Evolutionary conservation across 805 yeast species (phyloP).

Genomic region (Candida ovalis): DNA sequence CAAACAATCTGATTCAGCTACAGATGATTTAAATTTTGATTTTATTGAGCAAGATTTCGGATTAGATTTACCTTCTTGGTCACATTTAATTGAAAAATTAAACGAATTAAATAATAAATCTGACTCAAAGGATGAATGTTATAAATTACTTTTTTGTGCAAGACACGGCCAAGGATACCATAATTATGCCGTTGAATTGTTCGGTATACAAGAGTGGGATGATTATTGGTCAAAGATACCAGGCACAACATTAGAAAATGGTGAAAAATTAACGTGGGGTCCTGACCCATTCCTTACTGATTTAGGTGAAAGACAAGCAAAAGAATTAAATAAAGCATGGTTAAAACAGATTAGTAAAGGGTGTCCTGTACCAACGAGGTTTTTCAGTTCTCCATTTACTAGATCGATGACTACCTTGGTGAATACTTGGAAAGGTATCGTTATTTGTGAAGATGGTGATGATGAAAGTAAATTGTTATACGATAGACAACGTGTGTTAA

Average conservation of each 20-base stretch:
- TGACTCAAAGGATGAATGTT: conserved; percentile 35
- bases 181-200: conserved; percentile 49
- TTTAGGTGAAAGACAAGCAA: conserved; percentile 54
- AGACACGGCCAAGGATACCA: conserved; percentile 74
- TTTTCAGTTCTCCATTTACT: conserved; percentile 61
- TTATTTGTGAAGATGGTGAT: conserved; percentile 25
- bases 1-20: conserved; percentile 39
- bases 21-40: conserved; percentile 46
- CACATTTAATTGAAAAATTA: conserved; percentile 31
- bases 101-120: conserved; percentile 34
- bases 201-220: conserved; percentile 58
- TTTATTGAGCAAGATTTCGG: conserved; percentile 44
- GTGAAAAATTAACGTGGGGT: conserved; percentile 46
- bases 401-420: conserved; percentile 56
- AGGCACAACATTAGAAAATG: conserved; percentile 41
- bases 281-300: conserved; percentile 61
- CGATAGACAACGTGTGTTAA: conserved; percentile 22
- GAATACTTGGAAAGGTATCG: conserved; percentile 45
- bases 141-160: conserved; percentile 50
- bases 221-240: conserved; percentile 45
- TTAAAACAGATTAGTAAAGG: conserved; percentile 38
- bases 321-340: conserved; percentile 43
- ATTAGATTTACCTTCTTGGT: conserved; percentile 39
- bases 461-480: conserved; percentile 14
- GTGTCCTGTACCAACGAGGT: conserved; percentile 52